Evolutionary conservation across 78 protist species (phyloP).

Genomic region (Trichosphaerium sp.): DNA sequence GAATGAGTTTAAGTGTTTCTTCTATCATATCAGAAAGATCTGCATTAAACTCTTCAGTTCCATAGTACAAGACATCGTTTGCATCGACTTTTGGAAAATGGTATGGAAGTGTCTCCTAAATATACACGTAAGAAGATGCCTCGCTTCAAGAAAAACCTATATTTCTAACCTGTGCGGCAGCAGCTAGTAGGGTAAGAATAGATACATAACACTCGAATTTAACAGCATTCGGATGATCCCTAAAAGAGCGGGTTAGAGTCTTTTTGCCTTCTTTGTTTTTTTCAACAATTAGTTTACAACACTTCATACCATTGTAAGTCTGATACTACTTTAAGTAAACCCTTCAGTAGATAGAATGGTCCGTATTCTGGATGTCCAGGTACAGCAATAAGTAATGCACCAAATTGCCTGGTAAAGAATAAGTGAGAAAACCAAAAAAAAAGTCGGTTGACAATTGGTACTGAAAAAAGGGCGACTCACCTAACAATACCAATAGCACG

Average conservation of each 20-base stretch:
- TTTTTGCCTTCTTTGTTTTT: background rate
- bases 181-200: conserved; percentile 9
- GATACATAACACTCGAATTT: background rate
- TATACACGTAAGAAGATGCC: conserved; percentile 19
- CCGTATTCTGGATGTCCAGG: conserved; percentile 82
- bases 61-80: conserved; percentile 26
- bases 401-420: no score
- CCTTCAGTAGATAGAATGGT: conserved; percentile 56
- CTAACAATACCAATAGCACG: no score
- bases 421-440: no score
- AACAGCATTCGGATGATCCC: conserved; percentile 30
- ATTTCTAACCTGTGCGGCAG: conserved; percentile 5
- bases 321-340: conserved; percentile 30
- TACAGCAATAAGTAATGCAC: conserved; percentile 28
- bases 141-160: no score
- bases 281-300: conserved; percentile 6
- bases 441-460: no score
- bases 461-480: no score
- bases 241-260: background rate
- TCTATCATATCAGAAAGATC: conserved; percentile 24
- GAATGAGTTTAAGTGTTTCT: conserved; percentile 12
- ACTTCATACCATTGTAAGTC: background rate
- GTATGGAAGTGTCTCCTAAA: conserved; percentile 28
- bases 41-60: conserved; percentile 25
- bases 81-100: conserved; percentile 32